Evolutionary conservation across 805 yeast species (phyloP).

Genomic region (Kodamaea kaohsiungensis): DNA sequence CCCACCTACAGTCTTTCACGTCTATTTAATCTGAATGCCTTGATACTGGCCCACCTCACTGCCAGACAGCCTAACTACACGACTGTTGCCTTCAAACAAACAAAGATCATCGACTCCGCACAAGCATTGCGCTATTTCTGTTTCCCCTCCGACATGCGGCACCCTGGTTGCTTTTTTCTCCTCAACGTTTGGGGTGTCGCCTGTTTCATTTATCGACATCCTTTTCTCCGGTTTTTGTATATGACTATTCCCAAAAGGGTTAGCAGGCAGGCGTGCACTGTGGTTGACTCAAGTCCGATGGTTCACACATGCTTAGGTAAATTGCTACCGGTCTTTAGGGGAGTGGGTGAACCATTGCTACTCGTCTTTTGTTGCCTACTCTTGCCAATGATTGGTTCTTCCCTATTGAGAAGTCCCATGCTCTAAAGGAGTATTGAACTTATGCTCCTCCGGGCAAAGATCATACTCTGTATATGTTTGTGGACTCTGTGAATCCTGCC

Average conservation of each 20-base stretch:
- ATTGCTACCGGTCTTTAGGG: background rate
- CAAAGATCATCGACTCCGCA: background rate
- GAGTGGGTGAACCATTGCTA: background rate
- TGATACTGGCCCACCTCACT: too few relatives aligned
- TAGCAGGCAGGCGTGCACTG: background rate
- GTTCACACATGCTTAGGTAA: background rate
- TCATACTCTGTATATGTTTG: background rate
- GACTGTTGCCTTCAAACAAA: background rate
- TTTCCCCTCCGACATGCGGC: background rate
- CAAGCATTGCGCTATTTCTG: background rate
- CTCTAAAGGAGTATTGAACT: too few relatives aligned
- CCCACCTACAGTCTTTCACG: background rate
- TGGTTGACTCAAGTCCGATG: constrained; percentile 8
- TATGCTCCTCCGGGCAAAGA: background rate
- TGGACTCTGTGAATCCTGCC: background rate
- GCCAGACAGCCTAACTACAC: background rate
- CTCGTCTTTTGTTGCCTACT: background rate
- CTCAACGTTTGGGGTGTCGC: background rate
- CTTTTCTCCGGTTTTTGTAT: constrained; percentile 7
- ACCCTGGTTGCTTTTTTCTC: background rate
- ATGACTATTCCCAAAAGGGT: background rate
- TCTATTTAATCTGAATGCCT: too few relatives aligned
- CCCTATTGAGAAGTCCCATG: background rate
- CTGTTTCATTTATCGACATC: constrained; percentile 5
- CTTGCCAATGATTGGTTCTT: background rate